A percentile compares a stretch with the other conserved stretches of the same genome.
phyloP scores from a whole-genome alignment of 1,284 basidiomycete species.

The Marasmius sp. region DNA sequence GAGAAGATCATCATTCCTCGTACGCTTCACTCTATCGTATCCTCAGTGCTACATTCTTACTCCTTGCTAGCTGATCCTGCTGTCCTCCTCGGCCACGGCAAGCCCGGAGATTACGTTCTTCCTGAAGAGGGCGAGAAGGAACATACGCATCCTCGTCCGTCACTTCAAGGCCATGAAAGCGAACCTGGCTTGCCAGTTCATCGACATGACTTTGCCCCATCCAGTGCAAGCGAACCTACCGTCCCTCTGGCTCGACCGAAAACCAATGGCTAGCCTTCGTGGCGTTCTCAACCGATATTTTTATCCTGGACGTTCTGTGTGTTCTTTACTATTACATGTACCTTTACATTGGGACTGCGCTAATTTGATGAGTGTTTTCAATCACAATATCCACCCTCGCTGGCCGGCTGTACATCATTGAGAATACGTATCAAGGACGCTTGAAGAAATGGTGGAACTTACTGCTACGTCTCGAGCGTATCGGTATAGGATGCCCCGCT shows the following conservation, averaged over 20 bases:
- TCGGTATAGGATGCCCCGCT: slow-evolving; percentile 67
- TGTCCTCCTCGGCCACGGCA: slow-evolving; percentile 47
- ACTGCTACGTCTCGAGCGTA: slow-evolving; percentile 83
- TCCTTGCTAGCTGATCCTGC: slow-evolving; percentile 50
- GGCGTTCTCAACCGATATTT: background rate
- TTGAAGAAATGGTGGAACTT: slow-evolving; percentile 28
- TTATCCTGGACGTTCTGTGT: background rate
- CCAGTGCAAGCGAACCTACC: background rate
- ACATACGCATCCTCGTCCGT: background rate
- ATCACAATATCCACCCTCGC: slow-evolving; percentile 77
- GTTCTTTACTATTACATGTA: background rate
- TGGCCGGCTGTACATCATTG: slow-evolving; percentile 56
- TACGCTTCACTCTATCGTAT: background rate
- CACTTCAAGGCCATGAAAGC: background rate
- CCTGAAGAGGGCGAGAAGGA: slow-evolving; percentile 12
- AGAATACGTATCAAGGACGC: background rate
- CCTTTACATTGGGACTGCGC: slow-evolving; percentile 16
- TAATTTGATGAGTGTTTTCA: slow-evolving; percentile 28
- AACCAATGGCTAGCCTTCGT: background rate
- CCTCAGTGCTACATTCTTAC: background rate
- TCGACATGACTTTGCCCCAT: background rate
- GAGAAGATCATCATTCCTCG: slow-evolving; percentile 57
- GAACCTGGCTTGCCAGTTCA: background rate
- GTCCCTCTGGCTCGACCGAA: slow-evolving; percentile 5
- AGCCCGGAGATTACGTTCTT: slow-evolving; percentile 44